phyloP scores from a whole-genome alignment of 1,139 yeast genomes.

The Blastobotrys apis region DNA sequence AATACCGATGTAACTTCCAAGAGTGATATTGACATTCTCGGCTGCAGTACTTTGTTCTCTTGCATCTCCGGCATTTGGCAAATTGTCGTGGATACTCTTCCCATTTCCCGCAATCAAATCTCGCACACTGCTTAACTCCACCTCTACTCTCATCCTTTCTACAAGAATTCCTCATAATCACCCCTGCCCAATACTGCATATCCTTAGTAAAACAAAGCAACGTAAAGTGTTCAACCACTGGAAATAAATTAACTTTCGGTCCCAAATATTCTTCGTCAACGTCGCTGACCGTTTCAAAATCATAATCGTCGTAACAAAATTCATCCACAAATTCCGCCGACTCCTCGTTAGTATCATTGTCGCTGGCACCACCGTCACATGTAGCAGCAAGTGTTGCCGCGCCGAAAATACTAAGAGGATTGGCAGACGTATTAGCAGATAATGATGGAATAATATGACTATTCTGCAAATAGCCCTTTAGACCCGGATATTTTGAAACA shows the following conservation, averaged over 20 bases:
- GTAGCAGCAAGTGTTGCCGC: too few species aligned
- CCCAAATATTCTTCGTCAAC: slow-evolving; percentile 8
- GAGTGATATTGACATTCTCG: slow-evolving; percentile 87
- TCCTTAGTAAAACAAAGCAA: slow-evolving; percentile 64
- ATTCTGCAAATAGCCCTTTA: slow-evolving; percentile 68
- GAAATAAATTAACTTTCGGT: slow-evolving; percentile 65
- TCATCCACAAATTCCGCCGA: slow-evolving; percentile 1
- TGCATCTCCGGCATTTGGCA: slow-evolving; percentile 91
- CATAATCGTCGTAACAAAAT: slow-evolving; percentile 58
- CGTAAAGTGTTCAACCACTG: slow-evolving; percentile 87
- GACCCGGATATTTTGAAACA: slow-evolving; percentile 81
- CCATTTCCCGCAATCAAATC: slow-evolving; percentile 94
- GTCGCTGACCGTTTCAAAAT: slow-evolving; percentile 30
- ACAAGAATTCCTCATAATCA: slow-evolving; percentile 92
- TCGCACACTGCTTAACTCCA: slow-evolving; percentile 94
- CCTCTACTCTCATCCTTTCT: slow-evolving; percentile 82
- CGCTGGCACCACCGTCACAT: too few species aligned
- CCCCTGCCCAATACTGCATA: slow-evolving; percentile 95
- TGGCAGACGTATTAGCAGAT: slow-evolving; percentile 28
- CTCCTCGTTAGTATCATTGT: neutral
- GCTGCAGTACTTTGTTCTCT: slow-evolving; percentile 91
- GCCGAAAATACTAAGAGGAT: neutral
- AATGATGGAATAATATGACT: slow-evolving; percentile 55
- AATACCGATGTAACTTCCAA: slow-evolving; percentile 89
- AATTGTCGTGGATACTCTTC: slow-evolving; percentile 85